These are phyloP conservation scores for Microdochium nivale DNA, from an alignment of 2,329 filamentous ascomycete species.

Conservation along the genomic window DNA sequence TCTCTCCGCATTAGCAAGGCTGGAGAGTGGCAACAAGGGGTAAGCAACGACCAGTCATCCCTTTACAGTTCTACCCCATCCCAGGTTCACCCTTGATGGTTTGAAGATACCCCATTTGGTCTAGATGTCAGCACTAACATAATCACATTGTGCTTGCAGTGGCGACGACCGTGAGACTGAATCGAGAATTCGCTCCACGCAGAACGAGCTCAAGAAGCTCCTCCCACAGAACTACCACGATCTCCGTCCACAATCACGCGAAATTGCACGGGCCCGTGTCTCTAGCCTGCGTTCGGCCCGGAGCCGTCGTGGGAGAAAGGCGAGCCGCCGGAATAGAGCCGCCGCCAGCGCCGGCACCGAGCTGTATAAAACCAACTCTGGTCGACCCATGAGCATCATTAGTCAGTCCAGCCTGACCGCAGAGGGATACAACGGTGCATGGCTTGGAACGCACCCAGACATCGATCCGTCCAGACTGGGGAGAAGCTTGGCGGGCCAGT, in stretches of 20 bases:
- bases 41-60: neutral
- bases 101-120: neutral
- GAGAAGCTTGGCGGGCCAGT: neutral
- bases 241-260: neutral
- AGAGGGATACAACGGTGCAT: neutral
- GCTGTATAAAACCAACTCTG: neutral
- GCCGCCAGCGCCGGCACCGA: neutral
- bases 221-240: neutral
- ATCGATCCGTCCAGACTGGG: neutral
- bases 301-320: neutral
- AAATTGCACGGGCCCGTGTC: neutral
- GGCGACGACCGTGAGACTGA: neutral
- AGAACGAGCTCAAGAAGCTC: neutral
- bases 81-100: neutral
- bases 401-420: neutral
- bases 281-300: neutral
- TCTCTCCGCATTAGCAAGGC: neutral
- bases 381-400: neutral
- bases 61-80: neutral
- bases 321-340: neutral
- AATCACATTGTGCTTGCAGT: neutral
- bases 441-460: neutral
- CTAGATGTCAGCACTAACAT: neutral
- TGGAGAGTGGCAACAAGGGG: neutral
- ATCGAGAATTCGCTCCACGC: neutral